A percentile compares a stretch with the other conserved stretches of the same genome.
phyloP scores from a whole-genome alignment of 768 basidiomycete genomes.

The Lactarius akahatsu region DNA sequence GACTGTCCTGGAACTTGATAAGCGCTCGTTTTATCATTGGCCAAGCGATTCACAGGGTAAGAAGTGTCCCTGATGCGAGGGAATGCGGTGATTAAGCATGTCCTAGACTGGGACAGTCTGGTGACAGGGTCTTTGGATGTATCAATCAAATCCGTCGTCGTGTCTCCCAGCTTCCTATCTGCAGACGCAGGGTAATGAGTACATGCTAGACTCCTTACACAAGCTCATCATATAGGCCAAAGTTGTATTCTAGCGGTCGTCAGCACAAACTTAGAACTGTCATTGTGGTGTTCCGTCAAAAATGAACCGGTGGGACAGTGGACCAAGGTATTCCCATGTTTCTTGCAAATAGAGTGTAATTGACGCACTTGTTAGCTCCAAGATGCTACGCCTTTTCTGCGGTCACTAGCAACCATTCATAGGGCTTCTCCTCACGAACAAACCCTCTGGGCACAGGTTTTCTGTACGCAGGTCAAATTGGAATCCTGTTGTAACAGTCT shows the following conservation, averaged over 20 bases:
- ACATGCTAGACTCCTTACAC: background rate
- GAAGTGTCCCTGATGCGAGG: slow-evolving; percentile 18
- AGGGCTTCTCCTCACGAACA: slow-evolving; percentile 31
- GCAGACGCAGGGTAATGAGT: slow-evolving; percentile 56
- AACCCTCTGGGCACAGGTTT: slow-evolving; percentile 54
- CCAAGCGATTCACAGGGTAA: slow-evolving; percentile 44
- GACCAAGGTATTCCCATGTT: slow-evolving; percentile 46
- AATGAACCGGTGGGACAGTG: slow-evolving; percentile 75
- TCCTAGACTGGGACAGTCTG: slow-evolving; percentile 63
- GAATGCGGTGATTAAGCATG: slow-evolving; percentile 30
- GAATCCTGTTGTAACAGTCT: background rate
- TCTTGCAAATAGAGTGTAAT: slow-evolving; percentile 3
- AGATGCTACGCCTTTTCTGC: slow-evolving; percentile 54
- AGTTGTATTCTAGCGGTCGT: slow-evolving; percentile 70
- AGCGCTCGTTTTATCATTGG: slow-evolving; percentile 42
- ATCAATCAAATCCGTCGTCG: slow-evolving; percentile 52
- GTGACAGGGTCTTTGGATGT: slow-evolving; percentile 75
- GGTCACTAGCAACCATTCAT: slow-evolving; percentile 35
- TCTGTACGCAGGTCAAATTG: slow-evolving; percentile 43
- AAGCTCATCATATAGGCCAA: slow-evolving; percentile 12
- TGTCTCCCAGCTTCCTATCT: slow-evolving; percentile 69
- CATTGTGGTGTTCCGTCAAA: slow-evolving; percentile 63
- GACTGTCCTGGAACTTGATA: slow-evolving; percentile 67
- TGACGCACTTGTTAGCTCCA: slow-evolving; percentile 42
- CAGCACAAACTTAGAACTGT: slow-evolving; percentile 74